Base-by-base conservation (phyloP, 2,329 filamentous ascomycete genomes). In the Pseudohalonectria lignicola region DNA sequence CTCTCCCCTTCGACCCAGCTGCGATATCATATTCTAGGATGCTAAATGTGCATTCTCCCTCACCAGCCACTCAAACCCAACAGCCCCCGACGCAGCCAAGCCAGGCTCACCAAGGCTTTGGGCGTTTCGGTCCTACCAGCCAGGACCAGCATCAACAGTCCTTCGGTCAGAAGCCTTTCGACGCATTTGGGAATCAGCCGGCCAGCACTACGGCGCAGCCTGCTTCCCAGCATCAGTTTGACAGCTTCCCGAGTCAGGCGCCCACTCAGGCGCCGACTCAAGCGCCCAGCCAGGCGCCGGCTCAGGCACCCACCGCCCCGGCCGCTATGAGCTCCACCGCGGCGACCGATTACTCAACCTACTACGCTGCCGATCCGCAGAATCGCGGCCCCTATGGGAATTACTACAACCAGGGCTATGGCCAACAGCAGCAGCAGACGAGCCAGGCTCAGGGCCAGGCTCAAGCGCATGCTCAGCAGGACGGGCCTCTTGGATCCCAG, bases 161-260 rank as follows among this genome's bases (percentile, higher is more conserved):
- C 31, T 66, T 74, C 16, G 67, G 74, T 39, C 82, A 86, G 60
- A 95, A 96, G 66, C 76, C 82, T 2, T 88, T 87, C 59, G 90
- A 95, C 55, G 76, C 85, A 1, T 96, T 94, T 56, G 76, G 71
- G n/a, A n/a, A n/a, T 49, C 86, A 93, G 55, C 85, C 87, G 55
- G 71, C 75, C 45, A 70, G 65, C 38, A 63, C 69, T 17, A 53
- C 53, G 19, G 59, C 63, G 13, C 58, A 65, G 7, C 53, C 59
- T 18, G 55, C 63, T 31, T 47, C 55, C 11, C 64, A 69, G 45
- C 62, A 54, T 42, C 80, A 81, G 42, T 78, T 74, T 51, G 82
- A 86, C 57, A 60, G 63, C 58, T 72, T 74, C 58, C 62, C 68
- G 36, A 59, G 63, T n/a, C n/a, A n/a, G n/a, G n/a, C n/a, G n/a